Base-by-base conservation (phyloP, 768 basidiomycete genomes). In the Amanita pallidorosea region DNA sequence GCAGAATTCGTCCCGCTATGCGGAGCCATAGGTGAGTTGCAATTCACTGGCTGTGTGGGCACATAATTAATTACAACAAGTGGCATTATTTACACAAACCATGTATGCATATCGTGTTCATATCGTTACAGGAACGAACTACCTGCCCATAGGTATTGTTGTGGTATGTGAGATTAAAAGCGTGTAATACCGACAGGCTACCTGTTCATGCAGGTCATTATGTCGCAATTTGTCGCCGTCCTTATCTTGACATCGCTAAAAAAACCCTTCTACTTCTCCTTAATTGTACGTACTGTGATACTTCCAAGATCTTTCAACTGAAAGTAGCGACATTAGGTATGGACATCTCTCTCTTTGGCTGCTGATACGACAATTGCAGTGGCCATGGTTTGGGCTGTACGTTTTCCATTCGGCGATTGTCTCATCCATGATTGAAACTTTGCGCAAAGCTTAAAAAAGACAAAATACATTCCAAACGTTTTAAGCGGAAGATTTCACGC, bases 51-150 rank as follows among this genome's bases (percentile, higher is more conserved):
- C 17, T 7, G 12, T 9, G 2, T 6, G 4, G 20, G 18, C 9
- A 40, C 38, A 9, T 18, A 2, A 20, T 20, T 40, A 18, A 40
- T 20, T 4, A 20, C 20, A 9, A 18, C 5, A 17, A 40, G 38
- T 40, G 17, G 17, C 38, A 20, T 20, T 40, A 18, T 40, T 40
- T 11, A 40, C 17, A 20, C 38, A 40, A 40, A 18, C 17, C 20
- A 20, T 40, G 38, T 68, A 65, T 56, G 65, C 64, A n/a, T 63
- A 65, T 47, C 62, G 66, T 11, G 63, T 68, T 27, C 54, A 53
- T 29, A 50, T 66, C 17, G 52, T 68, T 17, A 61, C 62, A 1
- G 53, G 51, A 55, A 59, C 53, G 18, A 54, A 48, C 3, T 13
- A 20, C 7, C 0, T 46, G 7, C 29, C 31, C 18, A 15, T 20